phyloP scores from a whole-genome alignment of 202 grass and related monocot species.

The Brachypodium distachyon region DNA sequence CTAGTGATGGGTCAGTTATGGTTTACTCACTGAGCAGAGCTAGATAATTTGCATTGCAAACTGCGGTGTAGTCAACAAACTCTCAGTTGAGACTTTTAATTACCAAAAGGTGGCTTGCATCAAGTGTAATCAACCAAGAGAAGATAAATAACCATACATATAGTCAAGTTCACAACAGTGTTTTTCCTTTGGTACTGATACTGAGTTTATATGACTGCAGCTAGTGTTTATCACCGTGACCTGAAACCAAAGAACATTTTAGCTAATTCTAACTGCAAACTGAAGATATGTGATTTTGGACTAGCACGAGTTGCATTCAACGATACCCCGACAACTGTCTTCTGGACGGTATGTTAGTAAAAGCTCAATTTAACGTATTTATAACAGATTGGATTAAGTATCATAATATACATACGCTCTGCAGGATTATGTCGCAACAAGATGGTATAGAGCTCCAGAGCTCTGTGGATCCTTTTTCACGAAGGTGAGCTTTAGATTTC shows the following conservation, averaged over 20 bases:
- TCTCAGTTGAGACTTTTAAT: not conserved
- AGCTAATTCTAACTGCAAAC: constrained; percentile 97
- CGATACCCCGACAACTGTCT: constrained; percentile 84
- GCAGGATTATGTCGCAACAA: constrained; percentile 99
- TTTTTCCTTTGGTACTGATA: not conserved
- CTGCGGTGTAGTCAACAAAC: not conserved
- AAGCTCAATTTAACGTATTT: not conserved
- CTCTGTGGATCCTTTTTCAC: constrained; percentile 98
- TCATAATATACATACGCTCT: constrained; percentile 7
- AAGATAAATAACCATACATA: not conserved
- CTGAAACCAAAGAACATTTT: constrained; percentile 98
- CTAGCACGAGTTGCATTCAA: constrained; percentile 90
- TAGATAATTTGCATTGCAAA: not conserved
- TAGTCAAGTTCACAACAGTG: not conserved
- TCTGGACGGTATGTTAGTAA: constrained; percentile 82
- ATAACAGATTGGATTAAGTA: not conserved
- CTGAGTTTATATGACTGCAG: constrained; percentile 31
- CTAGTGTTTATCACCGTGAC: constrained; percentile 95
- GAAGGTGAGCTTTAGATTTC: constrained; percentile 42
- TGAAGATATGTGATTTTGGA: constrained; percentile 99
- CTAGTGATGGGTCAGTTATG: not conserved
- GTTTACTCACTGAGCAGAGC: not conserved
- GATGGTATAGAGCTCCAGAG: constrained; percentile 99
- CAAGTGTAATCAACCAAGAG: not conserved
- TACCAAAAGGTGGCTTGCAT: not conserved